phyloP scores from a whole-genome alignment of 352 stramenopile genomes.

The Globisporangium viniferum region DNA sequence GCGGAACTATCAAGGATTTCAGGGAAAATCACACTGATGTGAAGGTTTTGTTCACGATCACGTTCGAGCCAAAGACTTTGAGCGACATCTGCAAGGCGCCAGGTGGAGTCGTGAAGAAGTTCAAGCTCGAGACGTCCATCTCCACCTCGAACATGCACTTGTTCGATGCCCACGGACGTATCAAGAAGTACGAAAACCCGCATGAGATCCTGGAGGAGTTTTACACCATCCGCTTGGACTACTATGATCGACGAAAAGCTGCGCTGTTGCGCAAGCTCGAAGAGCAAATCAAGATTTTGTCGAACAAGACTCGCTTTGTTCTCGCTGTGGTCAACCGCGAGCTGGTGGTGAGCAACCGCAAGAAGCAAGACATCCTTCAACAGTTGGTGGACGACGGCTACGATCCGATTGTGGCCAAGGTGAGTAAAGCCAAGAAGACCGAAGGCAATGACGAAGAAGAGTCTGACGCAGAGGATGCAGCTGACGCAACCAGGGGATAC shows the following conservation, averaged over 20 bases:
- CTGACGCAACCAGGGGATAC: conserved; percentile 65
- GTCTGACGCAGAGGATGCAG: conserved; percentile 56
- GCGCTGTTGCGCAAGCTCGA: conserved; percentile 85
- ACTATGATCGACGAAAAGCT: conserved; percentile 93
- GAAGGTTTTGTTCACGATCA: conserved; percentile 90
- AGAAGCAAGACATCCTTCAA: conserved; percentile 90
- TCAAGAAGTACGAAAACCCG: conserved; percentile 93
- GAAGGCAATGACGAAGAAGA: conserved; percentile 37
- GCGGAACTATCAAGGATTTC: conserved; percentile 88
- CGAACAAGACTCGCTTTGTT: conserved; percentile 97
- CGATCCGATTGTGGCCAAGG: conserved; percentile 55
- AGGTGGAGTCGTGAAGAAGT: conserved; percentile 91
- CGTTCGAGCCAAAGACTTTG: conserved; percentile 68
- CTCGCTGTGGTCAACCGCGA: conserved; percentile 89
- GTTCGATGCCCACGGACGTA: conserved; percentile 88
- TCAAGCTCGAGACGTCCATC: conserved; percentile 94
- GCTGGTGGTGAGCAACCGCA: conserved; percentile 93
- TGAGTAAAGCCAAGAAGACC: conserved; percentile 55
- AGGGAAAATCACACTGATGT: conserved; percentile 93
- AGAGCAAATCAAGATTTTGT: conserved; percentile 88
- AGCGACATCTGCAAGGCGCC: conserved; percentile 60
- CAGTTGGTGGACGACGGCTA: conserved; percentile 90
- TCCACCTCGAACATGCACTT: conserved; percentile 97
- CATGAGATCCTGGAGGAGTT: conserved; percentile 94
- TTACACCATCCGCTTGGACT: conserved; percentile 89